Evolutionary conservation across 2,329 filamentous ascomycete genomes (phyloP).

Genomic region (Coniella lustricola): DNA sequence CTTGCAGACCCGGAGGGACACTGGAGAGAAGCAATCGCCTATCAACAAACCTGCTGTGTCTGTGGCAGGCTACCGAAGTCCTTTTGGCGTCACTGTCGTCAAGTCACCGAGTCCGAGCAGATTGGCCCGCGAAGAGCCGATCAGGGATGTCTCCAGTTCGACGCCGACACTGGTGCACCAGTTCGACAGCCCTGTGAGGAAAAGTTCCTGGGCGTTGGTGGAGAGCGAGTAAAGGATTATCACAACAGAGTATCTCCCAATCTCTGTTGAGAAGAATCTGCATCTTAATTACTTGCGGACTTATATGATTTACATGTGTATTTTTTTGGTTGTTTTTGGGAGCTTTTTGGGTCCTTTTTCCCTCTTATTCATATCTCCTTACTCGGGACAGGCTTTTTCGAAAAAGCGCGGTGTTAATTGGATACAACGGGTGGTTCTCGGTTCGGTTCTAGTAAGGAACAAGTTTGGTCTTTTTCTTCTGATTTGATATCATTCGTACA

Average conservation of each 20-base stretch:
- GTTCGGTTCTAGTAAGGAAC: too few relatives aligned
- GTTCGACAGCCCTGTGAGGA: slow-evolving; percentile 28
- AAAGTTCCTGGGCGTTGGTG: slow-evolving; percentile 47
- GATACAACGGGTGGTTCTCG: neutral
- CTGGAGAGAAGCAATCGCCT: neutral
- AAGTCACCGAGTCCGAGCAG: slow-evolving; percentile 11
- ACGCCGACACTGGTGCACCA: slow-evolving; percentile 40
- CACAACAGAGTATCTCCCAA: neutral
- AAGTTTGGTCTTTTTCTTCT: too few relatives aligned
- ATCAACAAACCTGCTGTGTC: too few relatives aligned
- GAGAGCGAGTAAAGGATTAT: slow-evolving; percentile 35
- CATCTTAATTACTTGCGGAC: too few relatives aligned
- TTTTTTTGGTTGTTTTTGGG: too few relatives aligned
- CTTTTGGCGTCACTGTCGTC: slow-evolving; percentile 18
- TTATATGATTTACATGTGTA: too few relatives aligned
- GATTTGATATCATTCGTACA: too few relatives aligned
- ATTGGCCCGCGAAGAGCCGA: slow-evolving; percentile 27
- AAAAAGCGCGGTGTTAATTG: neutral
- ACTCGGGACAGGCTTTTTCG: neutral
- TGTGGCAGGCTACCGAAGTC: slow-evolving; percentile 3
- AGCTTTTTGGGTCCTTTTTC: too few relatives aligned
- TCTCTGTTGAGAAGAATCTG: too few relatives aligned
- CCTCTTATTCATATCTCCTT: too few relatives aligned
- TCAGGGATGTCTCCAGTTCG: slow-evolving; percentile 33
- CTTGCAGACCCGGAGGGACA: slow-evolving; percentile 30